Percentiles rank a stretch among this genome's conserved stretches.
These are phyloP conservation scores for Xylariaceae sp. DNA, from an alignment of 2,329 filamentous ascomycete genomes.

Conservation along the genomic window DNA sequence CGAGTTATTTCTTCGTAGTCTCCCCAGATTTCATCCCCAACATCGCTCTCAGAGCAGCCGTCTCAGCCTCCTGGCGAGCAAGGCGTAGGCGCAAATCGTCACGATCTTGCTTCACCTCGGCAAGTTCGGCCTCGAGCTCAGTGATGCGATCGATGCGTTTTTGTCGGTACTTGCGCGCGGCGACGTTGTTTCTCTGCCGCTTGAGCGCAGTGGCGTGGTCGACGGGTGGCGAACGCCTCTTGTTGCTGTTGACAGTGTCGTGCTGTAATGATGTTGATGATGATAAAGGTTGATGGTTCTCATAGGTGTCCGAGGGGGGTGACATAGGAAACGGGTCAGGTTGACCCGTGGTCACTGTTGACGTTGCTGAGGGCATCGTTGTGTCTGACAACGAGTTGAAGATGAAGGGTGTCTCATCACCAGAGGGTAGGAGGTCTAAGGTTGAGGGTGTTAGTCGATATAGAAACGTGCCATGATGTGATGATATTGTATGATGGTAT, in stretches of 20 bases:
- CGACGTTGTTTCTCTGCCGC: constrained; percentile 65
- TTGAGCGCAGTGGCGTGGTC: constrained; percentile 43
- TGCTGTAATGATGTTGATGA: constrained; percentile 26
- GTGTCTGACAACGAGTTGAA: constrained; percentile 19
- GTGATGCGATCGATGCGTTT: constrained; percentile 64
- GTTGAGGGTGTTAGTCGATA: constrained; percentile 8
- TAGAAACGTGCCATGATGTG: constrained; percentile 1
- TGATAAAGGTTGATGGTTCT: constrained; percentile 22
- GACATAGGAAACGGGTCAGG: constrained; percentile 15
- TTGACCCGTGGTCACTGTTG: constrained; percentile 9
- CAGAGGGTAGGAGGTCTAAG: constrained; percentile 22
- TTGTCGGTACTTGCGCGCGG: constrained; percentile 68
- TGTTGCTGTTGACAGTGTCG: no score
- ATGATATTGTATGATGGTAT: no score
- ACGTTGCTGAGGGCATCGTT: constrained; percentile 15
- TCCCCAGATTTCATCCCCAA: constrained; percentile 32
- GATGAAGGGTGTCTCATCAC: constrained; percentile 17
- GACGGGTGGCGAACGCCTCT: constrained; percentile 24
- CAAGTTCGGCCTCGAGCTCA: constrained; percentile 57
- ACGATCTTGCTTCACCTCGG: constrained; percentile 55
- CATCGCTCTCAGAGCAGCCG: constrained; percentile 55
- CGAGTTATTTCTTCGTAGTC: constrained; percentile 20
- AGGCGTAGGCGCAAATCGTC: constrained; percentile 61
- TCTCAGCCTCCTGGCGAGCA: constrained; percentile 62
- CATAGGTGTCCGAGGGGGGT: constrained; percentile 14